These are phyloP conservation scores for Jacaranda mimosifolia DNA, from an alignment of 257 asterid species.

Conservation along the genomic window DNA sequence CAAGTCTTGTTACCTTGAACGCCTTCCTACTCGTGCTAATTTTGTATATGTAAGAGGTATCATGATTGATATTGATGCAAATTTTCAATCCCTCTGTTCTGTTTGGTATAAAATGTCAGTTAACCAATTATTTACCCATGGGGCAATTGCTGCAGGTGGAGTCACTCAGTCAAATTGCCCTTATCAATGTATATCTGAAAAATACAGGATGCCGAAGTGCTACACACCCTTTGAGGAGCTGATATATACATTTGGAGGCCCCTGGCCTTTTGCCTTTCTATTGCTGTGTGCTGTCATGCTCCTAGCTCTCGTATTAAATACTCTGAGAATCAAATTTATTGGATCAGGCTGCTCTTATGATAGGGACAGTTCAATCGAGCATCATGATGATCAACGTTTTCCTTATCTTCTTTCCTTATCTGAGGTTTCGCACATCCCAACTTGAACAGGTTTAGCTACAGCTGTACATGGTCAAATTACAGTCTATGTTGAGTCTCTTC, in stretches of 20 bases:
- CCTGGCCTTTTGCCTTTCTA: conserved; percentile 83
- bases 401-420: conserved; percentile 95
- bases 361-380: conserved; percentile 64
- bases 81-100: conserved; percentile 12
- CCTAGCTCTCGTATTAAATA: conserved; percentile 69
- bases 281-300: conserved; percentile 71
- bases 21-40: conserved; percentile 87
- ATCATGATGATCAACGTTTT: conserved; percentile 73
- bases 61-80: conserved; percentile 33
- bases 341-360: conserved; percentile 74
- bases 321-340: conserved; percentile 78
- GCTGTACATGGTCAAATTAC: conserved; percentile 21
- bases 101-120: conserved; percentile 1
- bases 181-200: conserved; percentile 81
- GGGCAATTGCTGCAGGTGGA: conserved; percentile 74
- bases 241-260: conserved; percentile 91
- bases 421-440: conserved; percentile 66
- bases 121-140: conserved; percentile 39
- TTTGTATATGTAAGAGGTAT: conserved; percentile 87
- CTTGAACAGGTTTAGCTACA: conserved; percentile 9
- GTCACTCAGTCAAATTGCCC: conserved; percentile 82
- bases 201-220: conserved; percentile 85
- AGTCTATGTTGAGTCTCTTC: conserved; percentile 28
- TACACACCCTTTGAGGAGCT: conserved; percentile 95
- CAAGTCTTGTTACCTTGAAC: conserved; percentile 73